phyloP scores from a whole-genome alignment of 1,284 basidiomycete genomes.

The Naganishia sp. region DNA sequence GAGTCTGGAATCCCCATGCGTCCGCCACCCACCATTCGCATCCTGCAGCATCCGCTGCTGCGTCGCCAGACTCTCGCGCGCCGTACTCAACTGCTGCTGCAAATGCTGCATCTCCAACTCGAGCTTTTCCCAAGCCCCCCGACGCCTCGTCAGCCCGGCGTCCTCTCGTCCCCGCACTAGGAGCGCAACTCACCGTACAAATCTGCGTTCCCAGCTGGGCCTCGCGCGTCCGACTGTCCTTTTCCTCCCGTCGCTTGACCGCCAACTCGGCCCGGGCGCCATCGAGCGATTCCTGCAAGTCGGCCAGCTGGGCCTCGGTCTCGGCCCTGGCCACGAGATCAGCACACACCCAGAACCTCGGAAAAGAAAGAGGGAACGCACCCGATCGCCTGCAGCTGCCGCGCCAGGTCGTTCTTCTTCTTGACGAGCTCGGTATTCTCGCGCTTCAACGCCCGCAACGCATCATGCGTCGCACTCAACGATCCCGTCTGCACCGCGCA shows the following conservation, averaged over 20 bases:
- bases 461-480: not conserved
- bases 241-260: slow-evolving; percentile 20
- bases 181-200: slow-evolving; percentile 10
- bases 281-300: slow-evolving; percentile 23
- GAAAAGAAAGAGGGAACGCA: not conserved
- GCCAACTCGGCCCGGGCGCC: slow-evolving; percentile 12
- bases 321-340: slow-evolving; percentile 6
- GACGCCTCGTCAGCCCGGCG: not conserved
- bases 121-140: slow-evolving; percentile 11
- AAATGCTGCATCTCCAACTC: slow-evolving; percentile 28
- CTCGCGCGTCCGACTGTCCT: slow-evolving; percentile 22
- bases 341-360: too few species aligned
- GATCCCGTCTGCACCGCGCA: slow-evolving; percentile 1
- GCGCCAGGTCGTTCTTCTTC: slow-evolving; percentile 9
- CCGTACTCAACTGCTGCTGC: slow-evolving; percentile 25
- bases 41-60: slow-evolving; percentile 26
- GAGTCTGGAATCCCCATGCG: not conserved
- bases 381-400: slow-evolving; percentile 19
- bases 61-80: slow-evolving; percentile 5
- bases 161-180: too few species aligned
- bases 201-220: slow-evolving; percentile 25
- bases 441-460: slow-evolving; percentile 12
- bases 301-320: slow-evolving; percentile 20
- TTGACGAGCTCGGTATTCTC: slow-evolving; percentile 11
- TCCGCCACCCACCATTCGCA: slow-evolving; percentile 11